Percentiles rank a stretch among this genome's conserved stretches.
Evolutionary conservation across 2,329 filamentous ascomycete genomes (phyloP).

Genomic region (Aaosphaeria arxii): DNA sequence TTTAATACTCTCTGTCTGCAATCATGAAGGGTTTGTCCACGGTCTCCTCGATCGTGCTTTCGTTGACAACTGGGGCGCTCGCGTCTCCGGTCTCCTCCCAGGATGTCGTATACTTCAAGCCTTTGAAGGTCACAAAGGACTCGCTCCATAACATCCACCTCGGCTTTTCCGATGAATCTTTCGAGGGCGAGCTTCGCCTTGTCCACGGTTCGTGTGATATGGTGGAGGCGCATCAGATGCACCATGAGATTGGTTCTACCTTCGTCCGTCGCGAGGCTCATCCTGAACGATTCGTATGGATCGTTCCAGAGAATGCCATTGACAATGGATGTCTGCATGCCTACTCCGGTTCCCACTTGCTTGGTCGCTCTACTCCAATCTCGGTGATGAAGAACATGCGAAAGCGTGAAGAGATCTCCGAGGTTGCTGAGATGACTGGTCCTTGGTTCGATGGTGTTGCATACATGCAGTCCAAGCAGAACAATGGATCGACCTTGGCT

Average conservation of each 20-base stretch:
- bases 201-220: constrained; percentile 48
- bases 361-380: constrained; percentile 44
- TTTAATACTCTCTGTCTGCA: not conserved
- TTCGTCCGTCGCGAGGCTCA: constrained; percentile 27
- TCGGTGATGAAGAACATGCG: constrained; percentile 33
- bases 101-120: constrained; percentile 30
- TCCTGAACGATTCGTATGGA: constrained; percentile 49
- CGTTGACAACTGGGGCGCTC: constrained; percentile 17
- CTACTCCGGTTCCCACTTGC: constrained; percentile 37
- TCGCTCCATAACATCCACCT: constrained; percentile 52
- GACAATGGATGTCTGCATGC: constrained; percentile 45
- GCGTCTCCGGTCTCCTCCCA: constrained; percentile 17
- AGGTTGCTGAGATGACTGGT: constrained; percentile 55
- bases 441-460: constrained; percentile 67
- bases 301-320: constrained; percentile 40
- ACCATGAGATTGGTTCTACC: constrained; percentile 45
- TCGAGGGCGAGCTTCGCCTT: constrained; percentile 44
- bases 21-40: constrained; percentile 23
- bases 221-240: constrained; percentile 27
- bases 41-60: constrained; percentile 23
- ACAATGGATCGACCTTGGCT: constrained; percentile 51
- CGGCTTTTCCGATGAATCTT: constrained; percentile 36
- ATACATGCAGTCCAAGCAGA: constrained; percentile 55
- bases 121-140: constrained; percentile 32
- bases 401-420: constrained; percentile 39